Evolutionary conservation across 2,329 filamentous ascomycete genomes (phyloP).

Genomic region (Diaporthe citrichinensis): DNA sequence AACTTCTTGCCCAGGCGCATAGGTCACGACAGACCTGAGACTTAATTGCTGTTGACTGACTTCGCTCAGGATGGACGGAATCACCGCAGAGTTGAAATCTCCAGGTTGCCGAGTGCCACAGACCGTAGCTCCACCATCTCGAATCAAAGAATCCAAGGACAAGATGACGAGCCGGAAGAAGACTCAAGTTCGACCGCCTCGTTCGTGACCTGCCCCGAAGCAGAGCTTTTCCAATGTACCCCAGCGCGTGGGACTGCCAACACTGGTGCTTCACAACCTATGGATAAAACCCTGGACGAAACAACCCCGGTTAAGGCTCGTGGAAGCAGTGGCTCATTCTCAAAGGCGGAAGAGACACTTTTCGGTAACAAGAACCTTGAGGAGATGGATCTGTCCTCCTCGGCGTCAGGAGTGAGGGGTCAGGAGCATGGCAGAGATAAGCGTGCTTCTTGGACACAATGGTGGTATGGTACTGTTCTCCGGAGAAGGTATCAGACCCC

Average conservation of each 20-base stretch:
- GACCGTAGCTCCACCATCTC: too few species aligned
- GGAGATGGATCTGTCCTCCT: too few species aligned
- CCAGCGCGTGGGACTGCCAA: background rate
- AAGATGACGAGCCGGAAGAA: background rate
- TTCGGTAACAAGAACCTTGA: too few species aligned
- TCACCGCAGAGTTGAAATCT: background rate
- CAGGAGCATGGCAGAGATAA: background rate
- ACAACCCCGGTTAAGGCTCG: too few species aligned
- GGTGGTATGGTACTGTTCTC: rapidly evolving
- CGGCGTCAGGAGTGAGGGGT: background rate
- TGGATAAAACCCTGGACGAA: background rate
- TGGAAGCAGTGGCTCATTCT: too few species aligned
- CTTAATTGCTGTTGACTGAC: background rate
- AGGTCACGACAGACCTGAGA: background rate
- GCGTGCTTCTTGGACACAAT: background rate
- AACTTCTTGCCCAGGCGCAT: rapidly evolving
- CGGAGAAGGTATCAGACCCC: too few species aligned
- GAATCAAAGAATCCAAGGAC: background rate
- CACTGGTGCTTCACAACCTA: too few species aligned
- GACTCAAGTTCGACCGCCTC: background rate
- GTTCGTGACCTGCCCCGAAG: background rate
- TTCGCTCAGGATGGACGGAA: background rate
- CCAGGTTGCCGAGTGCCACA: background rate
- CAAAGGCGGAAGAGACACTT: too few species aligned
- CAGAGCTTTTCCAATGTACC: background rate